Base-by-base conservation (phyloP, 805 yeast species). In the Wickerhamomyces strasburgensis region DNA sequence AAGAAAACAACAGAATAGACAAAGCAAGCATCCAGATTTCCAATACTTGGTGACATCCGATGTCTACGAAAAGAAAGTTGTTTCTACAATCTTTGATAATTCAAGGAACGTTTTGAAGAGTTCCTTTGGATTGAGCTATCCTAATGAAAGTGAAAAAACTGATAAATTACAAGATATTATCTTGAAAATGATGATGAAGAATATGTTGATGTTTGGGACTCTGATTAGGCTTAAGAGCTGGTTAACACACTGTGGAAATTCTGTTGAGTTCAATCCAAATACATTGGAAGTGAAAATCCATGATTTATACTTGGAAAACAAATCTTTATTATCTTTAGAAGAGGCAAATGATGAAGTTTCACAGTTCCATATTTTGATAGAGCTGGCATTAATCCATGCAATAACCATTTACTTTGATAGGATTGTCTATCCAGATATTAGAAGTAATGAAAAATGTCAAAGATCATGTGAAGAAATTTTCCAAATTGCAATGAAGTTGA, bases 151-250 rank as follows among this genome's bases (percentile, higher is more conserved):
- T 3, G 32, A 24, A 5, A 5, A 21, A 18, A 18, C 10, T 13
- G 41, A 38, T 14, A 32, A 25, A 4, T 19, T 14, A 3, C 35
- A 29, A 23, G 37, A 38, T 27, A 27, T 37, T 6, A 38, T 33
- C 23, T 33, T 34, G 14, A 32, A 33, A 2, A 37, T 38, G 19
- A 38, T 38, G 41, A 35, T 38, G 26, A 38, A 34, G 29, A 38
- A 33, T 14, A 38, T 38, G 37, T 26, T 38, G 14, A 31, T 38
- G 41, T 34, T 38, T 34, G 37, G 35, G 14, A 30, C 37, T 6
- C 29, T 38, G 14, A 30, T 38, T 9, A 34, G 41, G 7, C 31
- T 38, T 6, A 23, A 35, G 16, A 38, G 34, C 15, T 33, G 41
- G 37, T 32, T 38, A 11, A 33, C 37, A 13, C 35, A 27, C 6